Conservation (phyloP, 495 filamentous ascomycete genomes). For the Xylaria sp. region DNA sequence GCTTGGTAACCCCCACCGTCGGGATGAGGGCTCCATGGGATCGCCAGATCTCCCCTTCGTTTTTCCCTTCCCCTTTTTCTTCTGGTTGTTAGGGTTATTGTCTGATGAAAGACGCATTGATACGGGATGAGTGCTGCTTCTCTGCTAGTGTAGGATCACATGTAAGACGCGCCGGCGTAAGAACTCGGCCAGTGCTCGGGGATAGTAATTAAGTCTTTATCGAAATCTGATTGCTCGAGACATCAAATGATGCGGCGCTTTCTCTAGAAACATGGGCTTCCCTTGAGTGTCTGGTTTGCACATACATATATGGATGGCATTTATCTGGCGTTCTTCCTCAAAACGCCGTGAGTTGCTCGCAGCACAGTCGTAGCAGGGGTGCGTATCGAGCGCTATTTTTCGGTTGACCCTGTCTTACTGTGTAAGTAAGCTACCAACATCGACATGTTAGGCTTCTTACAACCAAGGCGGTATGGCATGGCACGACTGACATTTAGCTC, state of each 20-base stretch:
- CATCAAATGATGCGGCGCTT: neutral
- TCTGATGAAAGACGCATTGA: neutral
- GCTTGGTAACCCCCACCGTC: neutral
- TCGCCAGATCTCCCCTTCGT: neutral
- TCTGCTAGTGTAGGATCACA: neutral
- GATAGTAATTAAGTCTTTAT: neutral
- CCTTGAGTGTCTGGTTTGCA: neutral
- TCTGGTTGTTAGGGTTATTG: neutral
- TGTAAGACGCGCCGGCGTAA: neutral
- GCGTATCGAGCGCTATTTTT: slow-evolving; percentile 4
- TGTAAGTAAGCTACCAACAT: neutral
- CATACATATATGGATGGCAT: neutral
- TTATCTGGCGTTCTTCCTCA: neutral
- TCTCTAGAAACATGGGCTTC: neutral
- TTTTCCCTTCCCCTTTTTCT: neutral
- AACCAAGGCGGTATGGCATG: neutral
- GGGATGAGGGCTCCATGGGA: neutral
- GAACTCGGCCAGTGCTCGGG: neutral
- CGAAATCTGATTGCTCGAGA: neutral
- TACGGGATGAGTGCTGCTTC: neutral
- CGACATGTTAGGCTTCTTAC: neutral
- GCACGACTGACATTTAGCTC: slow-evolving; percentile 8
- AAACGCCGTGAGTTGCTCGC: neutral
- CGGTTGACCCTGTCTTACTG: neutral
- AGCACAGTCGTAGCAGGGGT: neutral